Conservation (phyloP, 768 basidiomycete genomes). For the Russula griseocarnosa region DNA sequence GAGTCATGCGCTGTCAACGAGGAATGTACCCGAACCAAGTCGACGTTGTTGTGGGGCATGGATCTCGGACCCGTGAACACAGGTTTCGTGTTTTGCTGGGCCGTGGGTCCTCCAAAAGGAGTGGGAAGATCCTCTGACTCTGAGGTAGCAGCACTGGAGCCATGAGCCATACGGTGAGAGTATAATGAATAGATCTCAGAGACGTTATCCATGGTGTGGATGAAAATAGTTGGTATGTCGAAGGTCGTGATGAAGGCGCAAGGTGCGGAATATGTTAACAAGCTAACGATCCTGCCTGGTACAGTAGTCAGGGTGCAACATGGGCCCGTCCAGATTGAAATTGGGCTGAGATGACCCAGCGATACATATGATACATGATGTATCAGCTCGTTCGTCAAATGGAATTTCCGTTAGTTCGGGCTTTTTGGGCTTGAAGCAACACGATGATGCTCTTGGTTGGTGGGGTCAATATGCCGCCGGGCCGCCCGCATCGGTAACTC, state of each 20-base stretch:
- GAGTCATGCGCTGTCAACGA: constrained; percentile 2
- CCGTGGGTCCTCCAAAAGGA: constrained; percentile 13
- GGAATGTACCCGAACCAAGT: constrained; percentile 17
- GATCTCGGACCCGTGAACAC: constrained; percentile 17
- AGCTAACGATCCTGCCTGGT: not conserved
- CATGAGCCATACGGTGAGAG: constrained; percentile 18
- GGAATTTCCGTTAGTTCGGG: not conserved
- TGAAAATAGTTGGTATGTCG: not conserved
- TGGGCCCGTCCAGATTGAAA: constrained; percentile 2
- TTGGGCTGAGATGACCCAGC: not conserved
- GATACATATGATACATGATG: not conserved
- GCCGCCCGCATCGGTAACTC: too few relatives aligned
- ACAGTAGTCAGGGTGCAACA: not conserved
- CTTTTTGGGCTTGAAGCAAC: not conserved
- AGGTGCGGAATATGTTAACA: not conserved
- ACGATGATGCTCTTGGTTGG: not conserved
- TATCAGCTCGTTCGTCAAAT: too few relatives aligned
- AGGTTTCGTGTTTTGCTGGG: constrained; percentile 2
- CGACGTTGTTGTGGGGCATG: constrained; percentile 10
- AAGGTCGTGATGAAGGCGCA: not conserved
- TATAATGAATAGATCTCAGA: constrained; percentile 28
- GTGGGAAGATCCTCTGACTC: constrained; percentile 19
- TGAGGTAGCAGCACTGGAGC: constrained; percentile 1
- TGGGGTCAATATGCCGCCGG: too few relatives aligned
- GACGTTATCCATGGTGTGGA: constrained; percentile 20